Evolutionary conservation across 345 rosid genomes (phyloP).

Genomic region (Linum lewisii): DNA sequence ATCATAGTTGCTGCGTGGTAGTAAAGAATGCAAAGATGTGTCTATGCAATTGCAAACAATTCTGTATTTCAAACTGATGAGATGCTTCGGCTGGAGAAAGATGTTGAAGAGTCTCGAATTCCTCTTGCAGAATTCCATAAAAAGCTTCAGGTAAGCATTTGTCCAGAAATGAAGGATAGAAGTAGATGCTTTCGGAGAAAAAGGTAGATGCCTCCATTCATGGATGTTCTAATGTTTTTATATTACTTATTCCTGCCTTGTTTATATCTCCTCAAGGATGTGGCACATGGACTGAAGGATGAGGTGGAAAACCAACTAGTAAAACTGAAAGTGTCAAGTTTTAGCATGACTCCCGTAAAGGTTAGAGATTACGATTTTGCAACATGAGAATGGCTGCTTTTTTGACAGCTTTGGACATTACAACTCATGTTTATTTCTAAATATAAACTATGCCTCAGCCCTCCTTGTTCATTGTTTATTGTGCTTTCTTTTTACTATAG

Average conservation of each 20-base stretch:
- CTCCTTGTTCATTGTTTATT: conserved; percentile 16
- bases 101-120: conserved; percentile 50
- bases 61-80: conserved; percentile 52
- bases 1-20: conserved; percentile 81
- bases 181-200: no score
- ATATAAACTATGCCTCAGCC: conserved; percentile 11
- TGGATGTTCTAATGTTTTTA: conserved; percentile 3
- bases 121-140: conserved; percentile 41
- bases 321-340: conserved; percentile 64
- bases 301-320: conserved; percentile 63
- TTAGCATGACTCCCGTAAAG: conserved; percentile 83
- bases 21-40: conserved; percentile 80
- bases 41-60: conserved; percentile 71
- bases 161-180: neutral
- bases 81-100: conserved; percentile 61
- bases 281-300: conserved; percentile 58
- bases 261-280: conserved; percentile 35
- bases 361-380: conserved; percentile 32
- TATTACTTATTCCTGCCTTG: conserved; percentile 9
- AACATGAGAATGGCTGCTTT: neutral
- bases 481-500: conserved; percentile 13
- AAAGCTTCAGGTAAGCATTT: conserved; percentile 61
- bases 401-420: neutral
- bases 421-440: neutral
- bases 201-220: neutral